Evolutionary conservation across 768 basidiomycete species (phyloP), one percentile per base, ranked within the genome.

Genomic region (Mycena rosella): DNA sequence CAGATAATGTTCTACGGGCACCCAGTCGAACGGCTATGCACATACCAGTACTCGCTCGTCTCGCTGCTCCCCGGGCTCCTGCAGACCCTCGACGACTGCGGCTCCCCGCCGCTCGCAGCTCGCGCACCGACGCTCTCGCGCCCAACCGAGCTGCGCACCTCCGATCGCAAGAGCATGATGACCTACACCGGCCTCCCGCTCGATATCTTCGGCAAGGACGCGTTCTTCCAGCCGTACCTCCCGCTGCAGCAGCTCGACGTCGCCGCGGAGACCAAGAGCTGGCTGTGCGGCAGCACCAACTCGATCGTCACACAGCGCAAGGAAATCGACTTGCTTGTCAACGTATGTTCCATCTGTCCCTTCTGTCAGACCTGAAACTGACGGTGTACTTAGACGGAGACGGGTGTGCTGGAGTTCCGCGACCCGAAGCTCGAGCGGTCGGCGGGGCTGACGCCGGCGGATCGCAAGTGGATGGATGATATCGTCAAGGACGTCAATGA

Each of bases 391-490:
- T n/a, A 98, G 96, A 91, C 94, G 36, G 98, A 99, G 75, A 92
- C 90, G 0, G 94, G 91, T 7, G 81, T 84, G 3, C 88, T 99
- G 64, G 96, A 98, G 73, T 96, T 98, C 81, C 85, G 91, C 44
- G 91, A 98, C 76, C 87, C 90, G 5, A 89, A 86, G 74, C 75
- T 98, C 8, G 96, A 97, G 71, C 86, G 92, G 30, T 82, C 91
- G 36, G 88, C 91, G 24, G 89, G 87, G 7, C 80, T 99, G 71
- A 98, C 97, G 2, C 84, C 98, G 0, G 95, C 96, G 0, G 98
- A 99, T 77, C 84, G 97, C 65, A 96, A 94, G 78, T 99, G 98
- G 98, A 95, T 99, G 87, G 96, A 99, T 74, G 96, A 97, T 72
- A 89, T 97, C 62, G 87, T 96, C 44, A 88, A 85, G 59, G 94